These are phyloP conservation scores for Wickerhamiella pararugosa DNA, from an alignment of 1,139 yeast species.

Conservation along the genomic window DNA sequence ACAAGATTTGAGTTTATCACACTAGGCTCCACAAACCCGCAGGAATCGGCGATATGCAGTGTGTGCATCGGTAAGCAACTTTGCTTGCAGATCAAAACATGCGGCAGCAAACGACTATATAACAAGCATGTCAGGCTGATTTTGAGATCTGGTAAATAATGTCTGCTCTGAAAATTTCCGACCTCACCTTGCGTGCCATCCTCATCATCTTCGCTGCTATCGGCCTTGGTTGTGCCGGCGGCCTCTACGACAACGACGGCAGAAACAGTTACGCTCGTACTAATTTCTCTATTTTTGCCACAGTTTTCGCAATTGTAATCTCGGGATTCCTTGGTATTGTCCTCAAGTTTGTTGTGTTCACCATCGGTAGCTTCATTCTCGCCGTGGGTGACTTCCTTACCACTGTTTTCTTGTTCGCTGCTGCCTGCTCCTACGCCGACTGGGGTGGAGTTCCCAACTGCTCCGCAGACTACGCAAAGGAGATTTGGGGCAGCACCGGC, in stretches of 20 bases:
- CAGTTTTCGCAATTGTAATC: constrained; percentile 71
- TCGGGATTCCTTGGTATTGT: constrained; percentile 65
- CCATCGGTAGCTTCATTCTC: constrained; percentile 68
- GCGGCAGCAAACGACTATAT: constrained; percentile 7
- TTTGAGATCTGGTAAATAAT: neutral
- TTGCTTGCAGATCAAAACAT: constrained; percentile 9
- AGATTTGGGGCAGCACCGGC: constrained; percentile 55
- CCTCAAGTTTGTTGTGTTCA: constrained; percentile 67
- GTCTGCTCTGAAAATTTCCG: constrained; percentile 20
- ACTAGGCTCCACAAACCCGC: too few relatives aligned
- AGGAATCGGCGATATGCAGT: neutral
- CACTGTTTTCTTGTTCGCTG: constrained; percentile 84
- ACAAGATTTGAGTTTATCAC: too few relatives aligned
- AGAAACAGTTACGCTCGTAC: constrained; percentile 55
- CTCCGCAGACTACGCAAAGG: constrained; percentile 66
- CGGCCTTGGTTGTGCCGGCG: constrained; percentile 71
- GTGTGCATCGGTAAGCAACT: constrained; percentile 5
- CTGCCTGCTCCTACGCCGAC: constrained; percentile 81
- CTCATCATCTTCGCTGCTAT: constrained; percentile 65
- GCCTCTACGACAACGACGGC: constrained; percentile 28
- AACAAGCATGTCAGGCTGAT: neutral
- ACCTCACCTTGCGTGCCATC: constrained; percentile 53
- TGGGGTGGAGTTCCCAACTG: constrained; percentile 36
- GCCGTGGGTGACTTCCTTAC: constrained; percentile 70
- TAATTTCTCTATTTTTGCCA: constrained; percentile 71